Base-by-base conservation (phyloP, 2,329 filamentous ascomycete genomes). In the Cordyceps cateniannulata region DNA sequence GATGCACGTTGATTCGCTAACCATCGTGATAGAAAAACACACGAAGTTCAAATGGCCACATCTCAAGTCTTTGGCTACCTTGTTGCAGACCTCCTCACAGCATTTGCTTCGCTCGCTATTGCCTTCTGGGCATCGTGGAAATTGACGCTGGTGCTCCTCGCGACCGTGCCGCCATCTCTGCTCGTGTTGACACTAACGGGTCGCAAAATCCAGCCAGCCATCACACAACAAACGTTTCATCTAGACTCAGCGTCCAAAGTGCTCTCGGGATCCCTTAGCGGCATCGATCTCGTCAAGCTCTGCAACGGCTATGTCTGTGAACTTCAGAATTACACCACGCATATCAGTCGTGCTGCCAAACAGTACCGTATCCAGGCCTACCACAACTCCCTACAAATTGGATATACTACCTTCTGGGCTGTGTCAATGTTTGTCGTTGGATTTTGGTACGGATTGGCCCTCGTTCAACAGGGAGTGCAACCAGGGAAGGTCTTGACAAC, bases 201-300 rank as follows among this genome's bases (percentile, higher is more conserved):
- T 2, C 76, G 77, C 2, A 79, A 77, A 42, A 79, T 95, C 40
- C 83, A 88, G 38, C 75, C 81, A 3, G 85, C 85, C 12, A 86
- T 93, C n/a, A 79, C 83, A 63, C 76, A 76, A 2, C 92, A 97
- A 67, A 86, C 89, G 61, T 73, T 74, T 1, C 82, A 87, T 60
- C 81, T 96, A 0, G 83, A 84, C 2, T 76, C 81, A 52, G 90
- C 91, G 0, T 87, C 91, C 0, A 93, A 91, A 68, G 79, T 86
- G 60, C 83, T 86, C 1, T 86, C 84, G 10, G 88, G 85, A 12
- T 86, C 90, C 0, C 81, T 96, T 10, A 78, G 79, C 1, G 86
- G 85, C 3, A 93, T 97, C 44, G 91, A 96, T 63, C 84, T 90
- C 0, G 91, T 98, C 69, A 97, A 97, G 71, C 87, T 86, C 57